Evolutionary conservation across 371 early-diverging fungal species (phyloP).

Genomic region (Mucor plumbeus): DNA sequence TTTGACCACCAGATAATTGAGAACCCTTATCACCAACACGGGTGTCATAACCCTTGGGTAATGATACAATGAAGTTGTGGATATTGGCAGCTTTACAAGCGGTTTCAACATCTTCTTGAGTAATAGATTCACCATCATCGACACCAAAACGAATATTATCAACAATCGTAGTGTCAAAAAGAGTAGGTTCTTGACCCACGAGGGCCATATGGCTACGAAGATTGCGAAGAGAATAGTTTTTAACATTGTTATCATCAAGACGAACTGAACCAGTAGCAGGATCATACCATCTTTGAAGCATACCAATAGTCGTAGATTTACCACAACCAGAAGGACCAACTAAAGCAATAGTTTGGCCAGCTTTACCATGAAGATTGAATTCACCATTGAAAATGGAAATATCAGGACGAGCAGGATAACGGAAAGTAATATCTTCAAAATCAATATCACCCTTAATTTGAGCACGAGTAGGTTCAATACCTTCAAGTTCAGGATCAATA

Average conservation of each 20-base stretch:
- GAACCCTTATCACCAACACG: slow-evolving; percentile 77
- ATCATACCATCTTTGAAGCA: slow-evolving; percentile 91
- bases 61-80: slow-evolving; percentile 72
- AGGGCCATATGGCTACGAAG: slow-evolving; percentile 78
- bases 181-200: slow-evolving; percentile 88
- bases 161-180: slow-evolving; percentile 80
- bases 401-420: slow-evolving; percentile 85
- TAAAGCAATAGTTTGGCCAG: slow-evolving; percentile 85
- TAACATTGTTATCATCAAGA: slow-evolving; percentile 72
- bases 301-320: slow-evolving; percentile 83
- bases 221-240: slow-evolving; percentile 61
- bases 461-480: slow-evolving; percentile 47
- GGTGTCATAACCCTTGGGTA: slow-evolving; percentile 83
- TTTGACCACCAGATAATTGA: slow-evolving; percentile 74
- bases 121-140: slow-evolving; percentile 46
- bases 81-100: slow-evolving; percentile 76
- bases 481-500: slow-evolving; percentile 75
- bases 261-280: slow-evolving; percentile 62
- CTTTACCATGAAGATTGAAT: slow-evolving; percentile 71
- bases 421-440: slow-evolving; percentile 71
- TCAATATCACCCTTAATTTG: slow-evolving; percentile 58
- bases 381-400: slow-evolving; percentile 76
- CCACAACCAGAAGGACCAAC: slow-evolving; percentile 91
- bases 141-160: slow-evolving; percentile 82
- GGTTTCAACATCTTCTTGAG: slow-evolving; percentile 64